Base-by-base conservation (phyloP, 2,329 filamentous ascomycete species). In the Leptosphaerulina australis region DNA sequence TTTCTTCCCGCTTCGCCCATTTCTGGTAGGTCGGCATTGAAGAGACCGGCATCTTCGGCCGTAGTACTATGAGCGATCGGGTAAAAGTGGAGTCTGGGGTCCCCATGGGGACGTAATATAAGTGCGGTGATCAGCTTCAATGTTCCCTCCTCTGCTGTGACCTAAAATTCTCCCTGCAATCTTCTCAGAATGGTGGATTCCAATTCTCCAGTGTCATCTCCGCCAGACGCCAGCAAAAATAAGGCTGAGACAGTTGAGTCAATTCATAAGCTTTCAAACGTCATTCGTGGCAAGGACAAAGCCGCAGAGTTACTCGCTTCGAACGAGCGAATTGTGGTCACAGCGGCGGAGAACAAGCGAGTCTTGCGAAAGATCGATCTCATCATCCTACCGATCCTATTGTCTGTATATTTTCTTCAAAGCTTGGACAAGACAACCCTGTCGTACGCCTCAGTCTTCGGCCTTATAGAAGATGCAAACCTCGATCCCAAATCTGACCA, bases 341-440 rank as follows among this genome's bases (percentile, higher is more conserved):
- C 81, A 0, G 71, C 77, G 0, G 77, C 76, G 38, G 81, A 83
- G 58, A 82, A 84, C 65, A 73, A 73, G 40, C 72, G 76, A 30
- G 76, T 83, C 5, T 68, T 83, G 29, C 74, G 75, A 21, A 76
- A 74, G 55, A 82, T 83, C 46, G 81, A 83, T 59, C 62, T 78
- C 18, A 66, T 74, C 40, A 74, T 83, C 17, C 68, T 83, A 10
- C 80, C 81, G 0, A 76, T 82, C 44, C 79, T 87, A 49, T 73
- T 86, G 9, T 76, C 77, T 5, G 81, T 85, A 15, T 87, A 87
- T 68, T 86, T 83, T 61, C 76, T 87, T 0, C 84, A 87, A 56
- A 80, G 79, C 9, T 74, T 86, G 5, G 84, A 87, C 71, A 87
- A 87, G 67, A 79, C 83, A 0, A 83, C 82, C 0, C 74, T 87